A percentile compares a stretch with the other conserved stretches of the same genome.
These are phyloP conservation scores for Samsoniella hepiali DNA, from an alignment of 2,329 filamentous ascomycete species.

Conservation along the genomic window DNA sequence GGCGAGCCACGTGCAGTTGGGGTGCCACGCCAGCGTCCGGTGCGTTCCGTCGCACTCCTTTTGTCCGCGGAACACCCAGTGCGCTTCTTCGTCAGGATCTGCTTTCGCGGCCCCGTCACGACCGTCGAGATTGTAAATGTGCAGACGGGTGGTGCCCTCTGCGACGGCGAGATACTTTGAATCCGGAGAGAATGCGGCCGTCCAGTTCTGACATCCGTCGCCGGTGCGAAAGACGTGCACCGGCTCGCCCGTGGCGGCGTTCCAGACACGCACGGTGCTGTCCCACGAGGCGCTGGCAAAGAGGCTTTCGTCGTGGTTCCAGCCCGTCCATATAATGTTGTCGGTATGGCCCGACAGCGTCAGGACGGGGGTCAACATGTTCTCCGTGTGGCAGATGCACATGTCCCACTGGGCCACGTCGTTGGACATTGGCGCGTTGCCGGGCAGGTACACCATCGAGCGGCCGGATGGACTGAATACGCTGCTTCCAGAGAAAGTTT, in stretches of 20 bases:
- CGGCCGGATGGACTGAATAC: slow-evolving; percentile 3
- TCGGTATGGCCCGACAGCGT: slow-evolving; percentile 14
- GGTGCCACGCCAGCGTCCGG: slow-evolving; percentile 18
- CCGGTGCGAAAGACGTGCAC: slow-evolving; percentile 3
- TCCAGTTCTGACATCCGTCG: slow-evolving; percentile 16
- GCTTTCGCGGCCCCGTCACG: neutral
- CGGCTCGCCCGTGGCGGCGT: slow-evolving; percentile 4
- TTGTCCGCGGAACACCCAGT: slow-evolving; percentile 2
- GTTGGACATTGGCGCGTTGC: neutral
- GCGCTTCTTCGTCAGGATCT: neutral
- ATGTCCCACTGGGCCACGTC: slow-evolving; percentile 2
- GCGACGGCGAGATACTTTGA: slow-evolving; percentile 14
- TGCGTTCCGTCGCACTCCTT: neutral
- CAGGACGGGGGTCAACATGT: neutral
- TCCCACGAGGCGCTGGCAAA: slow-evolving; percentile 16
- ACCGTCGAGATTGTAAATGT: slow-evolving; percentile 1
- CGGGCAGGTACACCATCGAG: slow-evolving; percentile 5
- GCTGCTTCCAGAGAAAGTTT: neutral
- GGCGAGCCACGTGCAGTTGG: slow-evolving; percentile 13
- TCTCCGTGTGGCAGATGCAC: neutral
- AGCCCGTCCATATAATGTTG: slow-evolving; percentile 14
- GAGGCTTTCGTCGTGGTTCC: slow-evolving; percentile 15
- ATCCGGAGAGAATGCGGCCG: slow-evolving; percentile 10
- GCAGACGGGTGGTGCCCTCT: neutral
- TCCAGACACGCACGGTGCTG: slow-evolving; percentile 14